Evolutionary conservation across 1,284 basidiomycete species (phyloP).

Genomic region (Boletus mariae): DNA sequence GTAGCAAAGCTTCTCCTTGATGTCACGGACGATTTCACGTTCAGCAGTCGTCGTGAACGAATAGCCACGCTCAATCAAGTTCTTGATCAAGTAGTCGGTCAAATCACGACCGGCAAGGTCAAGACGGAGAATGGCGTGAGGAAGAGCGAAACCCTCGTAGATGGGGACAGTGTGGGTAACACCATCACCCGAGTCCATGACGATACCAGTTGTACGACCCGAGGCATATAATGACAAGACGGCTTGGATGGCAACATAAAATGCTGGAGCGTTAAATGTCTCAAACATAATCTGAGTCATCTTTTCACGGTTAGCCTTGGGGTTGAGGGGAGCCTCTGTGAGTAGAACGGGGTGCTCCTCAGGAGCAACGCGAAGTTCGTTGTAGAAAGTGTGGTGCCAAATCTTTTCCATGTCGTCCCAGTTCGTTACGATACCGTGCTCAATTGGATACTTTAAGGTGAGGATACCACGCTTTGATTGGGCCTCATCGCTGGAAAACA

Average conservation of each 20-base stretch:
- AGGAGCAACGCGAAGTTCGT: slow-evolving; percentile 72
- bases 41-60: slow-evolving; percentile 92
- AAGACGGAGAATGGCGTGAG: slow-evolving; percentile 92
- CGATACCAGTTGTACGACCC: slow-evolving; percentile 87
- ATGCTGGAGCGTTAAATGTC: slow-evolving; percentile 88
- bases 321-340: slow-evolving; percentile 86
- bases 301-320: slow-evolving; percentile 90
- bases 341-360: slow-evolving; percentile 90
- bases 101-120: slow-evolving; percentile 95
- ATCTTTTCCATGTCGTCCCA: slow-evolving; percentile 95
- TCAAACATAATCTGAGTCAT: slow-evolving; percentile 97
- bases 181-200: slow-evolving; percentile 90
- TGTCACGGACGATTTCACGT: slow-evolving; percentile 95
- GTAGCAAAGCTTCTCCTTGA: slow-evolving; percentile 99
- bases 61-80: slow-evolving; percentile 92
- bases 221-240: slow-evolving; percentile 88
- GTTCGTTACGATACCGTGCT: slow-evolving; percentile 86
- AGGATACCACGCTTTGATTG: slow-evolving; percentile 93
- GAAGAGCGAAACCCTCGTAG: slow-evolving; percentile 89
- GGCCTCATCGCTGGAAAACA: slow-evolving; percentile 67
- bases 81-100: slow-evolving; percentile 91
- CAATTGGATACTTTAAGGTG: slow-evolving; percentile 79
- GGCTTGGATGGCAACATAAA: slow-evolving; percentile 89
- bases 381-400: slow-evolving; percentile 87
- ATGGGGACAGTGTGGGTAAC: slow-evolving; percentile 89